Conservation (phyloP, 2,329 filamentous ascomycete species). For the Cercospora zeina region DNA sequence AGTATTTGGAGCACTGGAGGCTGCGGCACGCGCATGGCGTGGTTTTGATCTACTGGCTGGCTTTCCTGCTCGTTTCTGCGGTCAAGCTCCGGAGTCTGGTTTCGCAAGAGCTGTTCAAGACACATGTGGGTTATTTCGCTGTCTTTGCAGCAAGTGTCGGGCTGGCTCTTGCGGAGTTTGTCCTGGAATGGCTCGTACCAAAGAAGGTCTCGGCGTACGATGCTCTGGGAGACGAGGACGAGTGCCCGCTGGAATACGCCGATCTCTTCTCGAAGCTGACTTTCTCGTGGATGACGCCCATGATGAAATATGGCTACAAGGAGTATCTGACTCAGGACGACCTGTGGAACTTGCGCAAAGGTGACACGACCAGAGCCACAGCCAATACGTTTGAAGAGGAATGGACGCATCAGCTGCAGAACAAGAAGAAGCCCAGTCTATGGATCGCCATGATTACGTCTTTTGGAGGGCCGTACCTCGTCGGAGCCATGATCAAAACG, state of each 20-base stretch:
- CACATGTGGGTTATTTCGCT: constrained; percentile 71
- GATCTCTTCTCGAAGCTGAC: constrained; percentile 91
- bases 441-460: constrained; percentile 83
- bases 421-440: constrained; percentile 69
- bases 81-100: constrained; percentile 86
- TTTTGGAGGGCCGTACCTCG: constrained; percentile 80
- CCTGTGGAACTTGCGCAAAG: constrained; percentile 83
- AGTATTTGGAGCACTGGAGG: constrained; percentile 83
- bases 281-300: constrained; percentile 97
- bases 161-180: constrained; percentile 68
- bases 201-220: constrained; percentile 71
- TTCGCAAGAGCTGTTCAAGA: constrained; percentile 69
- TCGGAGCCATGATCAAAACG: constrained; percentile 84
- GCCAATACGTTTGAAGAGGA: constrained; percentile 68
- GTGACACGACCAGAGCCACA: constrained; percentile 76
- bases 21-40: constrained; percentile 83
- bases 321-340: constrained; percentile 92
- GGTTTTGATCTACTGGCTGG: constrained; percentile 87
- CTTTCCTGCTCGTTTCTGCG: constrained; percentile 73
- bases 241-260: constrained; percentile 83
- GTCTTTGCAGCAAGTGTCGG: constrained; percentile 72
- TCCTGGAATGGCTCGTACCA: constrained; percentile 83
- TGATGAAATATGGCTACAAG: constrained; percentile 95
- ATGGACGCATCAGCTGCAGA: constrained; percentile 74
- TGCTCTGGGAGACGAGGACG: constrained; percentile 66